phyloP scores from a whole-genome alignment of 2,329 filamentous ascomycete species.

The Aspergillus sp. region DNA sequence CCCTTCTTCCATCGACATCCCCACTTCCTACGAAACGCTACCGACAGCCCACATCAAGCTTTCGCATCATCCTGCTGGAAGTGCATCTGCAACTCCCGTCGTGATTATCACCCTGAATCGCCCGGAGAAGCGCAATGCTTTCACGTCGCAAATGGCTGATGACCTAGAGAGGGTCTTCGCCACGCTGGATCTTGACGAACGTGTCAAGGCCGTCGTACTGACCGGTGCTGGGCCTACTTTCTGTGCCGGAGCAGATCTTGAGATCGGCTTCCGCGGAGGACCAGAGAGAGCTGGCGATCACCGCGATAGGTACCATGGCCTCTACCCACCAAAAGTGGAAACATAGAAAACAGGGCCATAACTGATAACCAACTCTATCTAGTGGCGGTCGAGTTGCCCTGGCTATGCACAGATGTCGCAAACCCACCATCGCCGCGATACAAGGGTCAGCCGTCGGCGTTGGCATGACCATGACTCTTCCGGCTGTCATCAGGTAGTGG shows the following conservation, averaged over 20 bases:
- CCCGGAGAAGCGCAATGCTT: conserved; percentile 59
- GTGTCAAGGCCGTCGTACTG: conserved; percentile 56
- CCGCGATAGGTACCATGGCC: conserved; percentile 50
- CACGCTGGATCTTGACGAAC: conserved; percentile 52
- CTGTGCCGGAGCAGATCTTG: conserved; percentile 59
- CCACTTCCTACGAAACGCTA: conserved; percentile 36
- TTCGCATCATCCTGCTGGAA: conserved; percentile 41
- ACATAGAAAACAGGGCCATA: not conserved
- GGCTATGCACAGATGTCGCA: conserved; percentile 58
- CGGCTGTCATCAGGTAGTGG: conserved; percentile 50
- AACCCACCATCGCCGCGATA: conserved; percentile 57
- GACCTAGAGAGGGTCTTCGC: conserved; percentile 40
- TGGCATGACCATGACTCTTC: conserved; percentile 60
- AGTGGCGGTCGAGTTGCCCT: conserved; percentile 39
- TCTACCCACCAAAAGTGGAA: not conserved
- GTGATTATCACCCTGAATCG: conserved; percentile 54
- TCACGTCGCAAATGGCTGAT: conserved; percentile 53
- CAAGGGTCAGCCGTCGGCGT: conserved; percentile 59
- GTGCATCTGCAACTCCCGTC: conserved; percentile 50
- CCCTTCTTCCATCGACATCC: conserved; percentile 20
- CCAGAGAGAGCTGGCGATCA: conserved; percentile 49
- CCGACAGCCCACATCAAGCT: conserved; percentile 34
- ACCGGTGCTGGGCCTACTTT: conserved; percentile 48
- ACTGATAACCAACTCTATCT: conserved; percentile 12
- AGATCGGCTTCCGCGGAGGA: conserved; percentile 49